A percentile compares a stretch with the other conserved stretches of the same genome.
Evolutionary conservation across 441 rosid species (phyloP).

Genomic region (Aquilaria agallochum): DNA sequence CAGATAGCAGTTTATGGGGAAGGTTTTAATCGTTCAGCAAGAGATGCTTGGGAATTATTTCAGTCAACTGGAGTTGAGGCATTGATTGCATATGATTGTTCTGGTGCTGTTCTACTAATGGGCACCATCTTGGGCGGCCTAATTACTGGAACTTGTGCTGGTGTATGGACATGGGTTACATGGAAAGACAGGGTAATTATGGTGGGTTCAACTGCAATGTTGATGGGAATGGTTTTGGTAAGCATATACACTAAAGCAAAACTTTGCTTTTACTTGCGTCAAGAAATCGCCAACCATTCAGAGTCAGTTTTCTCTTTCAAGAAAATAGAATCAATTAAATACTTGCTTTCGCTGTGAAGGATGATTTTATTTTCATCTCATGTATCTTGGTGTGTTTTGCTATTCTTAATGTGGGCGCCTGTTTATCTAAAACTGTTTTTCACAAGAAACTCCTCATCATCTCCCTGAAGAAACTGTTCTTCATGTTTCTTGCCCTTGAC

Average conservation of each 20-base stretch:
- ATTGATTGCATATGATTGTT: constrained; percentile 91
- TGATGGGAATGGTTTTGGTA: constrained; percentile 97
- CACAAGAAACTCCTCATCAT: too few species aligned
- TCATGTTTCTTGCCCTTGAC: too few species aligned
- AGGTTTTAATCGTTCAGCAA: constrained; percentile 89
- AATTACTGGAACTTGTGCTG: constrained; percentile 81
- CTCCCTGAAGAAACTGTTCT: too few species aligned
- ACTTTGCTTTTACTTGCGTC: constrained; percentile 9
- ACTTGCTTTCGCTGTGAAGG: not conserved
- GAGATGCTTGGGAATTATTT: constrained; percentile 97
- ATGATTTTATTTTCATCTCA: too few species aligned
- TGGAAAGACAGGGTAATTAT: constrained; percentile 60
- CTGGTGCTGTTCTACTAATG: constrained; percentile 93
- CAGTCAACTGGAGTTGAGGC: constrained; percentile 99
- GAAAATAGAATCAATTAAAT: not conserved
- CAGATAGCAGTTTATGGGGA: constrained; percentile 95
- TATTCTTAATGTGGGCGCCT: too few species aligned
- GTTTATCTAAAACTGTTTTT: too few species aligned
- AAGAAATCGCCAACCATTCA: not conserved
- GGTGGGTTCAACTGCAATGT: constrained; percentile 91
- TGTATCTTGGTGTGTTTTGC: too few species aligned
- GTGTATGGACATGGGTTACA: constrained; percentile 75
- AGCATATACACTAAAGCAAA: constrained; percentile 12
- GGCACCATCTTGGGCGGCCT: constrained; percentile 89
- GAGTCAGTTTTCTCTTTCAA: not conserved